Base-by-base conservation (phyloP, 805 yeast genomes). In the Saccharomycopsis olivae region DNA sequence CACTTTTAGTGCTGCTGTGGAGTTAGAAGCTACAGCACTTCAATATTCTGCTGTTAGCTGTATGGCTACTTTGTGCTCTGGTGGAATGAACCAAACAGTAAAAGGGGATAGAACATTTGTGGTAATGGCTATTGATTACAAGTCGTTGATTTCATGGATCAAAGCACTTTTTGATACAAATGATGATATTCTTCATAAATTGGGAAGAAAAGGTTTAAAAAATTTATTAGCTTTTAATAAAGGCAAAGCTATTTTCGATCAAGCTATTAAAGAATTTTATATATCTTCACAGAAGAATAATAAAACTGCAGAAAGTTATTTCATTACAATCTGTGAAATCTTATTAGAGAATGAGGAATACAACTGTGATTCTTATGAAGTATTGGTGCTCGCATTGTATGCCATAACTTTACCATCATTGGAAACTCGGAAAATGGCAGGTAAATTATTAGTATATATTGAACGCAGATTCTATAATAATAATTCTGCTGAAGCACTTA, bases 11-110 rank as follows among this genome's bases (percentile, higher is more conserved):
- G 48, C 53, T 0, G 61, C 58, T 1, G 38, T 59, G 14, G 50
- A 66, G 53, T 44, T 6, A 62, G 68, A 55, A 39, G 49, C 41
- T 49, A 56, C 67, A 5, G 68, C 84, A 0, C 61, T 85, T 6
- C 71, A 73, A 18, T 86, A 94, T 1, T 72, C 88, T 2, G 74
- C 94, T 0, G 65, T 86, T 36, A 80, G 85, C 44, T 76, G 94
- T 30, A 84, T 92, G 94, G 84, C 94, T 0, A 68, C 79, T 0
- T 61, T 92, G 20, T 76, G 94, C 49, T 66, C 78, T 2, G 92
- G 94, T n/a, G 73, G 79, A 2, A 71, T 87, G 6, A 68, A 72
- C 4, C 70, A 66, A 38, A 54, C 60, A 9, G 59, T 68, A 24
- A 59, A 64, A 23, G 62, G 71, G 25, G 63, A 69, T 3, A 73